These are phyloP conservation scores for Candida xyloterini DNA, from an alignment of 805 yeast genomes.

Conservation along the genomic window DNA sequence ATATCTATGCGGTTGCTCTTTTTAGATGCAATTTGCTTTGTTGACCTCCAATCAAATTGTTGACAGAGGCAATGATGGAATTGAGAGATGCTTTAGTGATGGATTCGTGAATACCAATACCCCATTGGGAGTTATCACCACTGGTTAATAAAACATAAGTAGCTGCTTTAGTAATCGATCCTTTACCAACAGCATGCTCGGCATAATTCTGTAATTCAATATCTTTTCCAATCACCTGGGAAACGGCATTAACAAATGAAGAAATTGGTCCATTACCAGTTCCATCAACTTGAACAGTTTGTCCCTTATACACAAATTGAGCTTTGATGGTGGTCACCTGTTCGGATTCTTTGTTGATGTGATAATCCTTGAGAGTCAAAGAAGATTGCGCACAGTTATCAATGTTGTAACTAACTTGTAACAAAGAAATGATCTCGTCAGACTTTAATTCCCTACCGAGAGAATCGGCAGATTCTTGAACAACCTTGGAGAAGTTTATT, in stretches of 20 bases:
- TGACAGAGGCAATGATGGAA: constrained; percentile 64
- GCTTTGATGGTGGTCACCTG: constrained; percentile 43
- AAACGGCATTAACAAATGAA: constrained; percentile 63
- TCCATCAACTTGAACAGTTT: constrained; percentile 43
- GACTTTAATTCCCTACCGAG: constrained; percentile 68
- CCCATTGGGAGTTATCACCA: constrained; percentile 54
- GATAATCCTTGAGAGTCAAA: constrained; percentile 41
- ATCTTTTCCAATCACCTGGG: constrained; percentile 47
- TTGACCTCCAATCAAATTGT: constrained; percentile 36
- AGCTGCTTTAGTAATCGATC: constrained; percentile 71
- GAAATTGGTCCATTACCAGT: constrained; percentile 80
- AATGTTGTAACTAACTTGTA: constrained; percentile 54
- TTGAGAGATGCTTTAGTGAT: constrained; percentile 81
- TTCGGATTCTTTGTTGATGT: constrained; percentile 35
- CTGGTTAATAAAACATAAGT: constrained; percentile 49
- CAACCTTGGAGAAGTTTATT: constrained; percentile 61
- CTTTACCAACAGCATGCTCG: constrained; percentile 73
- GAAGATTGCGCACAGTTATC: constrained; percentile 34
- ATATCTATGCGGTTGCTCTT: constrained; percentile 10
- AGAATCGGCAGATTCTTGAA: constrained; percentile 61
- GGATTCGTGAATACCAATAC: constrained; percentile 90
- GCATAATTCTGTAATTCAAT: constrained; percentile 65
- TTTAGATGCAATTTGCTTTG: constrained; percentile 14
- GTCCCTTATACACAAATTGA: constrained; percentile 37
- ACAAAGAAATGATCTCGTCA: constrained; percentile 58